phyloP scores from a whole-genome alignment of 208 protist species.

The Crithidia fasciculata region DNA sequence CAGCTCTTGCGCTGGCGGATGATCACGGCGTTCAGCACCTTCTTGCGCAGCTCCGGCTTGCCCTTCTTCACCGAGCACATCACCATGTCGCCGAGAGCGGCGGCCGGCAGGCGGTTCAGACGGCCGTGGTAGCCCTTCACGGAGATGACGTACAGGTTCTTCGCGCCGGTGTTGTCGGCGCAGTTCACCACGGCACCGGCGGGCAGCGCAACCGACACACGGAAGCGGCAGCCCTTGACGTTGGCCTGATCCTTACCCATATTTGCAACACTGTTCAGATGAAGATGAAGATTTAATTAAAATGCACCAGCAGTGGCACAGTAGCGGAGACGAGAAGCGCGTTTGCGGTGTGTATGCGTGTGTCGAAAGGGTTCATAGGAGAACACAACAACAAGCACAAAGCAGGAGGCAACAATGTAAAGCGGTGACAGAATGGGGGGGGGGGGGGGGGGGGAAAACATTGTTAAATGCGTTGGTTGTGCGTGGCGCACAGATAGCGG shows the following conservation, averaged over 20 bases:
- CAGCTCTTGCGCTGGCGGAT: slow-evolving; percentile 99
- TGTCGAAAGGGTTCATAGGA: no score
- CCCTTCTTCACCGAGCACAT: slow-evolving; percentile 99
- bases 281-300: no score
- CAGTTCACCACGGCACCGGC: slow-evolving; percentile 99
- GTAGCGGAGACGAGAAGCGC: no score
- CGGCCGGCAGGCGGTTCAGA: slow-evolving; percentile 98
- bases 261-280: slow-evolving; percentile 10
- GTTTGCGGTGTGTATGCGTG: no score
- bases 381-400: no score
- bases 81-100: slow-evolving; percentile 98
- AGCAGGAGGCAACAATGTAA: no score
- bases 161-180: slow-evolving; percentile 99
- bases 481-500: no score
- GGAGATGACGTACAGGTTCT: slow-evolving; percentile 99
- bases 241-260: slow-evolving; percentile 93
- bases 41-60: slow-evolving; percentile 99
- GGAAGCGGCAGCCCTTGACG: slow-evolving; percentile 97
- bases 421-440: no score
- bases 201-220: slow-evolving; percentile 98
- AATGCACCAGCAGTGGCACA: neutral
- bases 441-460: no score
- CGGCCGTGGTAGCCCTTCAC: slow-evolving; percentile 98
- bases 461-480: no score
- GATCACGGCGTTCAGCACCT: slow-evolving; percentile 98